Base-by-base conservation (phyloP, 2,329 filamentous ascomycete genomes). In the Neofusicoccum parvum region DNA sequence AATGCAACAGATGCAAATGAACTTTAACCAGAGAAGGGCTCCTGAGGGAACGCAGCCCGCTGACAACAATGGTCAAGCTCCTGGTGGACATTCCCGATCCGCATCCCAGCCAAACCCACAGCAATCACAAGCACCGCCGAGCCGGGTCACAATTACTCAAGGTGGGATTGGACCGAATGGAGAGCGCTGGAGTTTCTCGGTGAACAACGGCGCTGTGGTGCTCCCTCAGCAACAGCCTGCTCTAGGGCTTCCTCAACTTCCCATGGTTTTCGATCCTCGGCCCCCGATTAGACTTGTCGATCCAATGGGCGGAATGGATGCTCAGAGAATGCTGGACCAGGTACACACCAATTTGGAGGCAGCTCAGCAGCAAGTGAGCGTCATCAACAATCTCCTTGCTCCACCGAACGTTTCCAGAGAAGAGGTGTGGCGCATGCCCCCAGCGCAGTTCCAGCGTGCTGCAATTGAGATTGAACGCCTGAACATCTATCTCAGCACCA, bases 81-180 rank as follows among this genome's bases (percentile, higher is more conserved):
- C 41, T 46, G 39, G 54, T 12, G 54, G 54, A 7, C 54, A 59
- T 41, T 32, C 45, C 12, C 59, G 45, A 14, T 62, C 59, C 10
- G 45, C 45, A 12, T 51, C 62, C 2, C 41, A 58, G 27, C 27
- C 27, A 32, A 32, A 23, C 32, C 51, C 11, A 15, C 65, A 60
- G 69, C 66, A 72, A 69, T 67, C 69, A 73, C 56, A 73, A 17
- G 4, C 23, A 10, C 54, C 41, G 11, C 54, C 54, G n/a, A 23
- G 39, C 27, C 54, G 58, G 9, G 58, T 50, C 43, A 82, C 80
- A 10, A 78, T 84, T 20, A 79, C 82, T 9, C 81, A 82, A 37
- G 83, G 86, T 71, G 79, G 80, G 9, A 70, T 82, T 37, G 81
- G 81, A 0, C 81, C 83, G 10, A 83, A 86, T 68, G 84, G 84